Conservation (phyloP, 2,329 filamentous ascomycete genomes). For the Aureobasidium leucospermi region DNA sequence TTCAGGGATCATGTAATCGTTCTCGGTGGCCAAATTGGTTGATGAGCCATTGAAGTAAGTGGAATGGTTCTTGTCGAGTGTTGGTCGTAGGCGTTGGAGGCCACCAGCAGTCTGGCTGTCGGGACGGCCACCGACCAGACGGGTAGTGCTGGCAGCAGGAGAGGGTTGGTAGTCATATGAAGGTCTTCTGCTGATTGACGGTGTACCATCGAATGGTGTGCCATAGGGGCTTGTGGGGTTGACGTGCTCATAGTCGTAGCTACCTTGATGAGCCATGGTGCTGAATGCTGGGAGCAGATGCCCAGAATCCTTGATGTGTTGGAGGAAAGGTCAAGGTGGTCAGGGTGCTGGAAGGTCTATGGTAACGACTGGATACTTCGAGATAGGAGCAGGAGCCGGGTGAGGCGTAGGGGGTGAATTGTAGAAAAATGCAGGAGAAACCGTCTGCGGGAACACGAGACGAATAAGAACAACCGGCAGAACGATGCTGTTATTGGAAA, state of each 20-base stretch:
- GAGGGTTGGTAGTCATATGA: conserved; percentile 12
- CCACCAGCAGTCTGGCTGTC: conserved; percentile 2
- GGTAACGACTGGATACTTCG: conserved; percentile 2
- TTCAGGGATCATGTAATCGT: conserved; percentile 13
- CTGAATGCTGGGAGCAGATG: conserved; percentile 5
- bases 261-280: conserved; percentile 11
- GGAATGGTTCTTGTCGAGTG: conserved; percentile 13
- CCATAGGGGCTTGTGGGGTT: conserved; percentile 9
- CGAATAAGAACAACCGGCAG: conserved; percentile 13
- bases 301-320: conserved; percentile 3
- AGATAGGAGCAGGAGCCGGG: not conserved
- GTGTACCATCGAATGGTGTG: conserved; percentile 13
- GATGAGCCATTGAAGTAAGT: conserved; percentile 12
- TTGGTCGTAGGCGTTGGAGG: conserved; percentile 12
- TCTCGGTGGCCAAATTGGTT: conserved; percentile 11
- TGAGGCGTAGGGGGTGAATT: not conserved
- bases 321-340: not conserved
- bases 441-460: conserved; percentile 9
- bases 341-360: not conserved
- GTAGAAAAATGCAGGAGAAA: conserved; percentile 12
- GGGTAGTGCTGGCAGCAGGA: conserved; percentile 14
- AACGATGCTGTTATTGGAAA: conserved; percentile 14
- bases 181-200: conserved; percentile 9
- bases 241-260: conserved; percentile 12
- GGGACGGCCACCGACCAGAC: conserved; percentile 7